Percentiles rank a stretch among this genome's conserved stretches.
These are phyloP conservation scores for Coemansia sp. DNA, from an alignment of 192 early-diverging fungal species.

Conservation along the genomic window DNA sequence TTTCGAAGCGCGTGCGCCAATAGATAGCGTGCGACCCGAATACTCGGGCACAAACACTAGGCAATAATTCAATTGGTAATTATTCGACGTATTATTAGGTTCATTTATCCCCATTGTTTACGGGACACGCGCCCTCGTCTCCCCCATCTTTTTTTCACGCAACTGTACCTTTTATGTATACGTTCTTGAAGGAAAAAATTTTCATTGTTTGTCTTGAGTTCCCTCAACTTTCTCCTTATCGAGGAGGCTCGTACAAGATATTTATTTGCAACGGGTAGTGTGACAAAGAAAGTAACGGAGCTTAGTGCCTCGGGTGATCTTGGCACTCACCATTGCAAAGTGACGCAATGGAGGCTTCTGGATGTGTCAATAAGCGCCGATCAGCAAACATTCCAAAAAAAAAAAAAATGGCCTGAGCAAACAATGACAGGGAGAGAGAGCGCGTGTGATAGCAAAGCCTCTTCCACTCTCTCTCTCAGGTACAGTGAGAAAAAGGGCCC, in stretches of 20 bases:
- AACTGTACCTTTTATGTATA: not conserved
- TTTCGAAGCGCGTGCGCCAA: not conserved
- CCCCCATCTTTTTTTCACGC: not conserved
- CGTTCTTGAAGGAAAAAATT: not conserved
- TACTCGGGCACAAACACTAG: not conserved
- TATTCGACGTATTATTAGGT: not conserved
- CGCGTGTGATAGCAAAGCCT: not conserved
- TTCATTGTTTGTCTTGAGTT: not conserved
- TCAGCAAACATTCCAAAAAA: not conserved
- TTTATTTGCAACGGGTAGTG: not conserved
- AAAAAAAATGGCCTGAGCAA: not conserved
- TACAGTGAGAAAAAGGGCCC: not conserved
- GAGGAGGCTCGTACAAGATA: not conserved
- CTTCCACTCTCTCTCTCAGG: not conserved
- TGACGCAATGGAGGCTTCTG: constrained; percentile 3
- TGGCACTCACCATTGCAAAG: not conserved
- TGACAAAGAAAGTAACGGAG: not conserved
- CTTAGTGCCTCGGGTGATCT: not conserved
- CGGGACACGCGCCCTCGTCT: not conserved
- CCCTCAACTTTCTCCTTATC: not conserved
- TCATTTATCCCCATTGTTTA: not conserved
- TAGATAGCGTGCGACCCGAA: constrained; percentile 1
- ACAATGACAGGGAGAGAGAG: not conserved
- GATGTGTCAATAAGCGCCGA: not conserved
- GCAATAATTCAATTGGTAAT: not conserved